Percentiles rank a stretch among this genome's conserved stretches.
Conservation (phyloP, 2,329 filamentous ascomycete genomes). For the Penicillium crustosum region DNA sequence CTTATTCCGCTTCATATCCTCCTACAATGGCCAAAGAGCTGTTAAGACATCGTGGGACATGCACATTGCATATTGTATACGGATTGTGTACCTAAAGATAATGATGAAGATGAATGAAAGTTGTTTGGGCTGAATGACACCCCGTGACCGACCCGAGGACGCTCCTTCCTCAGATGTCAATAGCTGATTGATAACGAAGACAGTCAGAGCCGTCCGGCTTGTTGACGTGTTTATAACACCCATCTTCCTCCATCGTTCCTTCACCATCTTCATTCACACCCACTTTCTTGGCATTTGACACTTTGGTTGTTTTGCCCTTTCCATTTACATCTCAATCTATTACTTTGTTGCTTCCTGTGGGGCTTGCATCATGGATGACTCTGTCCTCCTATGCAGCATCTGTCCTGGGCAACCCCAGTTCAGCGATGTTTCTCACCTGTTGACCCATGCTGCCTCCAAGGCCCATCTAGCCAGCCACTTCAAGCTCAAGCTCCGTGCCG, state of each 20-base stretch:
- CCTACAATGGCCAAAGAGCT: constrained; percentile 38
- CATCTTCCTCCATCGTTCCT: constrained; percentile 20
- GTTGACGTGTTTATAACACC: background rate
- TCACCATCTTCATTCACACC: constrained; percentile 15
- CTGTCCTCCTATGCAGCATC: constrained; percentile 76
- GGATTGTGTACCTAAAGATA: constrained; percentile 9
- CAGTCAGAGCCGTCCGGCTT: background rate
- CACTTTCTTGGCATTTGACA: constrained; percentile 6
- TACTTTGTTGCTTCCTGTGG: background rate
- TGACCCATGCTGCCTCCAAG: constrained; percentile 91
- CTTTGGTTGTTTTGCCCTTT: constrained; percentile 29
- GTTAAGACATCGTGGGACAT: constrained; percentile 45
- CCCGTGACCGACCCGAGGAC: background rate
- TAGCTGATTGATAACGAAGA: background rate
- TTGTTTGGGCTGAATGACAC: background rate
- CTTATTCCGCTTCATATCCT: constrained; percentile 45
- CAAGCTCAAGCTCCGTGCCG: constrained; percentile 71
- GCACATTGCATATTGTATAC: constrained; percentile 25
- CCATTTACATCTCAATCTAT: constrained; percentile 15
- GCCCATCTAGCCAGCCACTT: constrained; percentile 85
- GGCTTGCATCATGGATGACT: constrained; percentile 40
- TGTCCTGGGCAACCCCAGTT: constrained; percentile 79
- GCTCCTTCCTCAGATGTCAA: background rate
- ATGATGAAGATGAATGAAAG: constrained; percentile 1
- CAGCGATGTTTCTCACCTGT: constrained; percentile 85